These are phyloP conservation scores for Coniochaeta sp. DNA, from an alignment of 2,329 filamentous ascomycete species.

Conservation along the genomic window DNA sequence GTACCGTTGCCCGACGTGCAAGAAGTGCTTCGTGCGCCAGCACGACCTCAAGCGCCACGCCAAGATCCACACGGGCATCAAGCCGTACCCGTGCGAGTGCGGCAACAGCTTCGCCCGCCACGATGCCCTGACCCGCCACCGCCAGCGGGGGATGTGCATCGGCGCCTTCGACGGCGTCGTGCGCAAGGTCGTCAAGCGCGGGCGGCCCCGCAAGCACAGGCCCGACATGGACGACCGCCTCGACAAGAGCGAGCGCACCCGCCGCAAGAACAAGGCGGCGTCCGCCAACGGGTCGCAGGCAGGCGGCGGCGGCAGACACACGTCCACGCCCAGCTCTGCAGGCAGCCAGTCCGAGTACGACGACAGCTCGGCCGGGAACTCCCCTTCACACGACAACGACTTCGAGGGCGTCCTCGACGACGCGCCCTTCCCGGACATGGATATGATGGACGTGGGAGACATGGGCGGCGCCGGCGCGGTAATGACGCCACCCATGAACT, in stretches of 20 bases:
- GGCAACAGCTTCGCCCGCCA: constrained; percentile 92
- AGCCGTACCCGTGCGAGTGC: constrained; percentile 90
- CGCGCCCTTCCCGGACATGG: constrained; percentile 20
- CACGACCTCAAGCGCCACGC: constrained; percentile 96
- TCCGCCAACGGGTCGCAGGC: background rate
- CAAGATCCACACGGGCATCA: constrained; percentile 94
- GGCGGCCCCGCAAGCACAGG: constrained; percentile 54
- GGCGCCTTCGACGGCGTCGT: constrained; percentile 81
- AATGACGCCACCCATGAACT: background rate
- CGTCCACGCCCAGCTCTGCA: constrained; percentile 34
- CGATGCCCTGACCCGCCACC: constrained; percentile 88
- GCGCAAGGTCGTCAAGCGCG: constrained; percentile 54
- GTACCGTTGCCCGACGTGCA: constrained; percentile 86
- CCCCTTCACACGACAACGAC: constrained; percentile 36
- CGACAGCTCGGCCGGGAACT: constrained; percentile 47
- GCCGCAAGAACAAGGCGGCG: constrained; percentile 46
- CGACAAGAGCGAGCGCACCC: constrained; percentile 49
- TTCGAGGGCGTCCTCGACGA: constrained; percentile 31
- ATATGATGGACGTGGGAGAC: constrained; percentile 10
- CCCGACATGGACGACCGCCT: constrained; percentile 49
- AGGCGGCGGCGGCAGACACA: constrained; percentile 21
- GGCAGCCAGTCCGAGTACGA: constrained; percentile 51
- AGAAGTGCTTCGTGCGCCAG: constrained; percentile 93
- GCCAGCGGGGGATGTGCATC: constrained; percentile 93
- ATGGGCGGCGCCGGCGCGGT: background rate